Conservation (phyloP, 371 early-diverging fungal species). For the Mucor irregularis region DNA sequence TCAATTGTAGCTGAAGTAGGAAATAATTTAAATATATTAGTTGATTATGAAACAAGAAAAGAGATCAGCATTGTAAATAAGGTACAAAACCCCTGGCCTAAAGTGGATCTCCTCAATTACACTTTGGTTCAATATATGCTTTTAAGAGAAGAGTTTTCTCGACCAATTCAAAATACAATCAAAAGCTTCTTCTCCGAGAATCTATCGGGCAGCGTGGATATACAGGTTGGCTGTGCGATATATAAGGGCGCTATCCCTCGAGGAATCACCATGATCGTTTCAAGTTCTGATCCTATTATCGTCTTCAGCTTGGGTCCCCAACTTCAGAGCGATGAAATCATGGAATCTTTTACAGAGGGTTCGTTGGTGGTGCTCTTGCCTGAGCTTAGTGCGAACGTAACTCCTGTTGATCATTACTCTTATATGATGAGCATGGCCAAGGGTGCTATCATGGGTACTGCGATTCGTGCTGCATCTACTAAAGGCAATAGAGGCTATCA, state of each 20-base stretch:
- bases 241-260: background rate
- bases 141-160: conserved; percentile 28
- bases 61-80: background rate
- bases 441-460: conserved; percentile 15
- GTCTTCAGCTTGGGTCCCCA: conserved; percentile 7
- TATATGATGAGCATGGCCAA: background rate
- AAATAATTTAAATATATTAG: background rate
- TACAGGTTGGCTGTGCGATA: background rate
- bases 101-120: conserved; percentile 18
- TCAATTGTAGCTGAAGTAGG: conserved; percentile 4
- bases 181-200: background rate
- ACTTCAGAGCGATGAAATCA: background rate
- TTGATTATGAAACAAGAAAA: conserved; percentile 1
- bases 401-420: background rate
- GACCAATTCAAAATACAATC: conserved; percentile 21
- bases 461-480: background rate
- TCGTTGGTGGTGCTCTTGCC: conserved; percentile 5
- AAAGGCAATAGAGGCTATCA: background rate
- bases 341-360: conserved; percentile 13
- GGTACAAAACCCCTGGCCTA: conserved; percentile 16
- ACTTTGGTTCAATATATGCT: conserved; percentile 30
- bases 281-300: conserved; percentile 5
- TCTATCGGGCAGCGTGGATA: background rate
- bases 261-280: background rate
- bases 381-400: background rate